Evolutionary conservation across 495 filamentous ascomycete genomes (phyloP), one percentile per base, ranked within the genome.

Genomic region (Glarea lozoyensis): DNA sequence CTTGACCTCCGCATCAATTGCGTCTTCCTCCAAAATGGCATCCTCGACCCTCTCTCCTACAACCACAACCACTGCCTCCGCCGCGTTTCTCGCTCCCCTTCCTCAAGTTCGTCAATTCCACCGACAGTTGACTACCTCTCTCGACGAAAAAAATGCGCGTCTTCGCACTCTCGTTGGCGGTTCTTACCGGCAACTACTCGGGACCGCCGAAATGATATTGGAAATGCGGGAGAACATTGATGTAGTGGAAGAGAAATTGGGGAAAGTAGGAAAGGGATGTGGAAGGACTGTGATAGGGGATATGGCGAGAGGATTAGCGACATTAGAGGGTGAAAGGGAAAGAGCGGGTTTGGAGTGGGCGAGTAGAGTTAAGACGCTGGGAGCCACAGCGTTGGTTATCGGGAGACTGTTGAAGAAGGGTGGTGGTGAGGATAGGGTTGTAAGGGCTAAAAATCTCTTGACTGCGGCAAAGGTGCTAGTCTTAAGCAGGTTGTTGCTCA

Each of bases 121-220:
- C 59, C 68, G 69, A 31, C 59, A 62, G 25, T 63, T 81, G 4
- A 73, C 73, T 36, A 53, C 51, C 10, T 66, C 69, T 36, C 63
- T 89, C 52, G 74, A 79, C 34, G 86, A 84, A 64, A 94, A 90
- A 63, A 82, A 83, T 55, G 81, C 86, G 57, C 86, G 85, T 55
- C 74, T 97, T 61, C 81, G 92, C 61, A 83, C 83, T 35, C 79
- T 94, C 45, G 92, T 97, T 54, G 93, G 92, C n/a, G 85, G 75
- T 43, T 83, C 86, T 59, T 98, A 98, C 61, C 79, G 92, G 56
- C 86, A 94, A 49, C 77, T 97, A 10, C 78, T 98, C 15, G 85
- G 84, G 35, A 96, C 93, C 0, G 92, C 92, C 21, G 88, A 95
- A 57, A 76, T 79, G 18, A 98, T 98, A 54, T 79, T 96, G 20